These are phyloP conservation scores for Fraxinus sp. DNA, from an alignment of 305 asterid genomes.

Conservation along the genomic window DNA sequence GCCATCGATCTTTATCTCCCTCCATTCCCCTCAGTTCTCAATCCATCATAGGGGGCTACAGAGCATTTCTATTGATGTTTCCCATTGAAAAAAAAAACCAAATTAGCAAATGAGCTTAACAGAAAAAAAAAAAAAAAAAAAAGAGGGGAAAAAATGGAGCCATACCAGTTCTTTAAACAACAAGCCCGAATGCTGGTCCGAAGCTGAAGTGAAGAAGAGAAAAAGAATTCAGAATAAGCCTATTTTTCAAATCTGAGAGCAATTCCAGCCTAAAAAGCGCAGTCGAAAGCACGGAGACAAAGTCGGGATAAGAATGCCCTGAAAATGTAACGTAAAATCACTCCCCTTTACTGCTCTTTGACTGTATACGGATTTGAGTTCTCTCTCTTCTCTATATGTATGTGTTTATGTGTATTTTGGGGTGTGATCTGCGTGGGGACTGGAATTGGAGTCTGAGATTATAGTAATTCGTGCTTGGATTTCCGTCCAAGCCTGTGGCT, in stretches of 20 bases:
- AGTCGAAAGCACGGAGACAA: background rate
- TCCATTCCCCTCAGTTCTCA: background rate
- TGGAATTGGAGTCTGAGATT: background rate
- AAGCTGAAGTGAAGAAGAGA: background rate
- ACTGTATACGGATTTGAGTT: background rate
- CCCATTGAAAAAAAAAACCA: background rate
- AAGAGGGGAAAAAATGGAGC: background rate
- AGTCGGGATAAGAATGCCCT: slow-evolving; percentile 1
- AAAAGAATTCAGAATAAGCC: background rate
- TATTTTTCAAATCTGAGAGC: background rate
- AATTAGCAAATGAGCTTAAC: background rate
- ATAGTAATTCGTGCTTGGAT: background rate
- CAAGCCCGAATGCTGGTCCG: background rate
- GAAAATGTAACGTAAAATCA: background rate
- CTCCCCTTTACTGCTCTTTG: background rate
- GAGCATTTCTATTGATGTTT: background rate
- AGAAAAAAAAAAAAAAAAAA: background rate
- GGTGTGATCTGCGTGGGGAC: background rate
- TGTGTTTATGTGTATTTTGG: background rate
- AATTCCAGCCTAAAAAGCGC: background rate
- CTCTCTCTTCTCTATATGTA: background rate
- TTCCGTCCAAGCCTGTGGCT: background rate
- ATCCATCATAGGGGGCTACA: background rate
- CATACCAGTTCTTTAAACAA: background rate
- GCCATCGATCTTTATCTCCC: background rate